Percentiles rank a stretch among this genome's conserved stretches.
Evolutionary conservation across 2,329 filamentous ascomycete genomes (phyloP).

Genomic region (Alternaria arbusti): DNA sequence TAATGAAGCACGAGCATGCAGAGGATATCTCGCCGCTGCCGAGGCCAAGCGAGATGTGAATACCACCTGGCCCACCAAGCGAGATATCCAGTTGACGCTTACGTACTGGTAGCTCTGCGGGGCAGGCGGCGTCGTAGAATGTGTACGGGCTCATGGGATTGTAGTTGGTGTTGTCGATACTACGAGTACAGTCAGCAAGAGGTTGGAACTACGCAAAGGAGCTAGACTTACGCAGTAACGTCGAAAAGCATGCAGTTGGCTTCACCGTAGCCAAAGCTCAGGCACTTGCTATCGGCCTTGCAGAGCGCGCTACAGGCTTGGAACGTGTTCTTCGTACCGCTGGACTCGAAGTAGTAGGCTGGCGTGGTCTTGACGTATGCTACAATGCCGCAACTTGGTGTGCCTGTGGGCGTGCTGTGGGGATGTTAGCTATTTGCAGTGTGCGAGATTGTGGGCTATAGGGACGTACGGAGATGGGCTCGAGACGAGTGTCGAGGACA

Average conservation of each 20-base stretch:
- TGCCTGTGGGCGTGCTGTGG: constrained; percentile 23
- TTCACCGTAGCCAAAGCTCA: constrained; percentile 42
- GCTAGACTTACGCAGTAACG: constrained; percentile 33
- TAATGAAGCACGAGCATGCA: constrained; percentile 44
- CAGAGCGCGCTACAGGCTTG: constrained; percentile 37
- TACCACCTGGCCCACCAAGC: constrained; percentile 9
- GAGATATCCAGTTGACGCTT: constrained; percentile 33
- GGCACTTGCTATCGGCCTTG: constrained; percentile 41
- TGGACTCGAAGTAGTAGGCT: constrained; percentile 44
- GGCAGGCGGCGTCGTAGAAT: constrained; percentile 40
- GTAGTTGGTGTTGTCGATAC: constrained; percentile 39
- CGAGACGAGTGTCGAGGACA: constrained; percentile 18
- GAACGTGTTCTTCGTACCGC: constrained; percentile 42
- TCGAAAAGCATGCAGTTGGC: constrained; percentile 45
- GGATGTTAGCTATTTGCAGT: neutral
- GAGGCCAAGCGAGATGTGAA: constrained; percentile 36
- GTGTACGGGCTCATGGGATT: constrained; percentile 45
- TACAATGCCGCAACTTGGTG: constrained; percentile 35
- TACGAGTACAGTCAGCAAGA: constrained; percentile 3
- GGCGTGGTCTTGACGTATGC: constrained; percentile 40
- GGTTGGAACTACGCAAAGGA: neutral
- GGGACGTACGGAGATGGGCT: constrained; percentile 33
- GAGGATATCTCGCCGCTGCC: constrained; percentile 26
- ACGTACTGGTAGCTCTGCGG: constrained; percentile 35
- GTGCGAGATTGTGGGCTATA: neutral